Base-by-base conservation (phyloP, 352 stramenopile species). In the Globisporangium cylindrosporum region DNA sequence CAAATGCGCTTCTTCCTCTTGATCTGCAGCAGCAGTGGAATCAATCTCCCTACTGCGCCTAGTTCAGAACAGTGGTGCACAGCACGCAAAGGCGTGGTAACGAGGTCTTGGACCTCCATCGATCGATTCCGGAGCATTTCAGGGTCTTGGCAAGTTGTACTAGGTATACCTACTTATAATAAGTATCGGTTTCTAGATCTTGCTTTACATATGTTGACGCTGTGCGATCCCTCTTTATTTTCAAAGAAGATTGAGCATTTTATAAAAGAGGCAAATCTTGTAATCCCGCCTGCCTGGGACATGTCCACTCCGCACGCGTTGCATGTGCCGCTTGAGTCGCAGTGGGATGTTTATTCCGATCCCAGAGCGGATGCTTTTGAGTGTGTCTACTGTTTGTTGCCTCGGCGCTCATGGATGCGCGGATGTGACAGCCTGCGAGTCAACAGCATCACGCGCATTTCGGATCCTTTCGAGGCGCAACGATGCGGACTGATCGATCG, bases 291-390 rank as follows among this genome's bases (percentile, higher is more conserved):
- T 32, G 29, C 29, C 29, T 59, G 53, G 53, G 53, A 59, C 53
- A 59, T 59, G 53, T 36, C 53, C 22, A 10, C 24, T 59, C 38
- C 36, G 25, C 25, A 15, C 25, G 53, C 20, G 53, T 51, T 22
- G 20, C 6, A n/a, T 20, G 43, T 51, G 43, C 18, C 6, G 22
- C 43, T 51, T 12, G 15, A 51, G 43, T 24, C 18, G 18, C 5
- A 59, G 53, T 59, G 53, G 53, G 53, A 59, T 59, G 53, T 59
- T 59, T 59, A 59, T 59, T 36, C 53, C 22, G 53, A 59, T 59
- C 51, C 43, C 43, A 51, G 18, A 51, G 43, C 22, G 43, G 43
- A 51, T 51, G 43, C 43, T 51, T n/a, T 51, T 51, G 18, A 10
- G 18, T 8, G 15, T 46, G 32, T 38, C 32, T 38, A 4, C 32